Conservation (phyloP, 2,329 filamentous ascomycete species). For the Aureobasidium sp. region DNA sequence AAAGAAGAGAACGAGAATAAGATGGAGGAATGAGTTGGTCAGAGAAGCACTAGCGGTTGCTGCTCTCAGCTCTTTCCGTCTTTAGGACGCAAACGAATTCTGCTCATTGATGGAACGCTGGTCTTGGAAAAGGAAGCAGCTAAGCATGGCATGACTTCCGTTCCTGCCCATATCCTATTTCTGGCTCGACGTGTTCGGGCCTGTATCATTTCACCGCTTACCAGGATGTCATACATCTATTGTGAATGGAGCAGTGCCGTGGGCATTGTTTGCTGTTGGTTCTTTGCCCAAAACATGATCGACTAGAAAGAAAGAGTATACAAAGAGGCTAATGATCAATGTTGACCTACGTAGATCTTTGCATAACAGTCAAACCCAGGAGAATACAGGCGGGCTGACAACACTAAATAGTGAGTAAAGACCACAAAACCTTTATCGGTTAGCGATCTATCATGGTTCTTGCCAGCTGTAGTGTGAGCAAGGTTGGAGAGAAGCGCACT, state of each 20-base stretch:
- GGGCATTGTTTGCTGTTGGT: not conserved
- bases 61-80: not conserved
- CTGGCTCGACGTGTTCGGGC: not conserved
- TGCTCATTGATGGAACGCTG: not conserved
- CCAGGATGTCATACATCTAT: too few relatives aligned
- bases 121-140: not conserved
- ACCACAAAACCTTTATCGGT: too few relatives aligned
- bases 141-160: not conserved
- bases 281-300: not conserved
- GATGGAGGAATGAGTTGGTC: not conserved
- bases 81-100: not conserved
- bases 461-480: not conserved
- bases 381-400: too few relatives aligned
- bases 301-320: not conserved
- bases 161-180: not conserved
- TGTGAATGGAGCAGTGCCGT: not conserved
- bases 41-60: not conserved
- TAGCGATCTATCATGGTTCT: too few relatives aligned
- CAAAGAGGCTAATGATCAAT: not conserved
- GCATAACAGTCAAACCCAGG: not conserved
- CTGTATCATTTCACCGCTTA: not conserved
- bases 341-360: not conserved
- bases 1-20: not conserved
- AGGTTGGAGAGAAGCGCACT: not conserved
- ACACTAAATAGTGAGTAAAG: too few relatives aligned